Evolutionary conservation across 306 rosid genomes (phyloP).

Genomic region (Trifolium subterraneum): DNA sequence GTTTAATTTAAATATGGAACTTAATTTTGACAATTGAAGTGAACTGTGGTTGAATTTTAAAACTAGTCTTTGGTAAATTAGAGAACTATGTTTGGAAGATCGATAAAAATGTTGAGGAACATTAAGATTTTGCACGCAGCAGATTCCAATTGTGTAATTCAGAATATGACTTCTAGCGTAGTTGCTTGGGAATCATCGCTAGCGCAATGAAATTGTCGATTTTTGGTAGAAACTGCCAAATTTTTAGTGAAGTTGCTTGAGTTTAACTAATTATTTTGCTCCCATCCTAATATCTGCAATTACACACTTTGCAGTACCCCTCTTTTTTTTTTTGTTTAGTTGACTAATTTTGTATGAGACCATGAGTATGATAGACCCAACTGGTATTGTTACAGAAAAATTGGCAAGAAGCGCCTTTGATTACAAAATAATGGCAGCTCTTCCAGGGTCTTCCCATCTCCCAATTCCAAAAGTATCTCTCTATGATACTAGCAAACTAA

Average conservation of each 20-base stretch:
- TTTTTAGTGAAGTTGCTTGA: neutral
- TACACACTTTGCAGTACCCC: too few relatives aligned
- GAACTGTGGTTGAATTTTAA: too few relatives aligned
- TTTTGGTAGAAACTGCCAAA: conserved; percentile 3
- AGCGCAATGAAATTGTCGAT: neutral
- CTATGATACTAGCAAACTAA: neutral
- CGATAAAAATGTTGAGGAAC: too few relatives aligned
- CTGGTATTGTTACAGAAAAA: neutral
- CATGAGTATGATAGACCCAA: neutral
- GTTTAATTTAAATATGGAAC: conserved; percentile 26
- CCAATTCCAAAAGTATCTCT: neutral
- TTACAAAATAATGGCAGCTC: neutral
- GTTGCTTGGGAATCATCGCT: conserved; percentile 14
- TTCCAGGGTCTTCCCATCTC: neutral
- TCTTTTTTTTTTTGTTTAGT: conserved; percentile 15
- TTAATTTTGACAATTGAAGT: too few relatives aligned
- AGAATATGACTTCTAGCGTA: conserved; percentile 5
- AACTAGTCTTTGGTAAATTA: too few relatives aligned
- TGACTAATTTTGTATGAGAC: neutral
- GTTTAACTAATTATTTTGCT: too few relatives aligned
- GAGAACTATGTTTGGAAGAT: too few relatives aligned
- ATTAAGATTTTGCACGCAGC: too few relatives aligned
- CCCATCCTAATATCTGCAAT: too few relatives aligned
- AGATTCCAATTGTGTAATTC: conserved; percentile 1
- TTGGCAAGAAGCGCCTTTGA: neutral